These are phyloP conservation scores for Candida odintsovae DNA, from an alignment of 805 yeast genomes.

Conservation along the genomic window DNA sequence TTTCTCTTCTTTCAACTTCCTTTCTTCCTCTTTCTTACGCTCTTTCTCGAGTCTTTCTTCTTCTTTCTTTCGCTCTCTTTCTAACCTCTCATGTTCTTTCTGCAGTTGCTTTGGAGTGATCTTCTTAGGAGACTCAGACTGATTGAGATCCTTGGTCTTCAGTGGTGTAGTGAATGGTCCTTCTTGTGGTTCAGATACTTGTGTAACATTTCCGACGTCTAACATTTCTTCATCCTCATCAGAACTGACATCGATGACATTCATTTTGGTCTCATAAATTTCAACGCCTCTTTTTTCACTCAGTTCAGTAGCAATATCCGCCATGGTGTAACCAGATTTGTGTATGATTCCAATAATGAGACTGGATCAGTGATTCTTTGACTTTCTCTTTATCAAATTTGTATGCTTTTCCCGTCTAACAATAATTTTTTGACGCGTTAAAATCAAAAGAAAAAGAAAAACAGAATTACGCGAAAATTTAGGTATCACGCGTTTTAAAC, in stretches of 20 bases:
- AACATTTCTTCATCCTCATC: neutral
- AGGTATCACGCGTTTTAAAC: no score
- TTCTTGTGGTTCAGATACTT: neutral
- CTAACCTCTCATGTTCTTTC: conserved; percentile 16
- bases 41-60: conserved; percentile 28
- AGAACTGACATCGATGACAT: neutral
- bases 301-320: neutral
- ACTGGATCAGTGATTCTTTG: neutral
- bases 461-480: no score
- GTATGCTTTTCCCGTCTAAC: no score
- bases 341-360: no score
- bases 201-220: neutral
- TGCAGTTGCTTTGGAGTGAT: neutral
- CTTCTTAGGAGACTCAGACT: neutral
- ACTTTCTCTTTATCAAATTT: no score
- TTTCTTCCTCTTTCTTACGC: conserved; percentile 24
- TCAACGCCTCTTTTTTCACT: neutral
- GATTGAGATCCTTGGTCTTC: neutral
- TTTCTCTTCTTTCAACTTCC: conserved; percentile 21
- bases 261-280: neutral
- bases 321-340: neutral
- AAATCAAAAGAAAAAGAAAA: no score
- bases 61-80: conserved; percentile 20
- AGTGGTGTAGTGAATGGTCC: neutral
- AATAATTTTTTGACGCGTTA: neutral